phyloP scores from a whole-genome alignment of 345 rosid species.

The Chamaenerion angustifolium region DNA sequence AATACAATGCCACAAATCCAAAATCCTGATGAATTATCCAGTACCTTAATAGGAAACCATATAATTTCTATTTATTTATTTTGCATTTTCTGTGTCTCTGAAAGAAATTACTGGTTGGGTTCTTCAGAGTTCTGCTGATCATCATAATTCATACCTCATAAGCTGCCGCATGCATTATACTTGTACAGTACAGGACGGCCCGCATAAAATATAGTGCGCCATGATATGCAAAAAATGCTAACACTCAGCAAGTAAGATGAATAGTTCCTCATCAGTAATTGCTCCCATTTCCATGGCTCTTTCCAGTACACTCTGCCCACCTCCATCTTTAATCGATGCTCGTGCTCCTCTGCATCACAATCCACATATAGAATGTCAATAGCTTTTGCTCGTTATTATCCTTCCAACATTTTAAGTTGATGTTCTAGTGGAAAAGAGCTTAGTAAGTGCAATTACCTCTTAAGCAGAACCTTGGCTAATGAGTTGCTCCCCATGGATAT shows the following conservation, averaged over 20 bases:
- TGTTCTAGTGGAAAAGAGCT: background rate
- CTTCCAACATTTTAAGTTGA: background rate
- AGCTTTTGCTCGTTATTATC: background rate
- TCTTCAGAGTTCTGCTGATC: no score
- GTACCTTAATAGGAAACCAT: no score
- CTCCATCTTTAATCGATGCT: slow-evolving; percentile 52
- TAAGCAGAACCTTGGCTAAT: slow-evolving; percentile 60
- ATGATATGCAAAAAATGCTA: background rate
- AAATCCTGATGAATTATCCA: no score
- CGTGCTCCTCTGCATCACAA: slow-evolving; percentile 50
- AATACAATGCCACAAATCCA: no score
- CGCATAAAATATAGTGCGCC: no score
- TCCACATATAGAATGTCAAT: background rate
- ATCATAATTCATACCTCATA: no score
- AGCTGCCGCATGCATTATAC: no score
- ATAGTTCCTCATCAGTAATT: slow-evolving; percentile 71
- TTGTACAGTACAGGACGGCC: no score
- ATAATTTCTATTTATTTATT: no score
- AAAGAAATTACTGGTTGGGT: no score
- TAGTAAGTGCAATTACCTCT: slow-evolving; percentile 31
- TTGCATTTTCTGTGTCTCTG: no score
- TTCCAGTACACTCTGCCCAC: slow-evolving; percentile 65
- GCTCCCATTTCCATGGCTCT: slow-evolving; percentile 96
- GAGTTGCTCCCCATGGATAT: slow-evolving; percentile 38
- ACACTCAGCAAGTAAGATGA: slow-evolving; percentile 57